Percentiles rank a stretch among this genome's conserved stretches.
Evolutionary conservation across 495 filamentous ascomycete genomes (phyloP).

Genomic region (Hyaloscypha variabilis): DNA sequence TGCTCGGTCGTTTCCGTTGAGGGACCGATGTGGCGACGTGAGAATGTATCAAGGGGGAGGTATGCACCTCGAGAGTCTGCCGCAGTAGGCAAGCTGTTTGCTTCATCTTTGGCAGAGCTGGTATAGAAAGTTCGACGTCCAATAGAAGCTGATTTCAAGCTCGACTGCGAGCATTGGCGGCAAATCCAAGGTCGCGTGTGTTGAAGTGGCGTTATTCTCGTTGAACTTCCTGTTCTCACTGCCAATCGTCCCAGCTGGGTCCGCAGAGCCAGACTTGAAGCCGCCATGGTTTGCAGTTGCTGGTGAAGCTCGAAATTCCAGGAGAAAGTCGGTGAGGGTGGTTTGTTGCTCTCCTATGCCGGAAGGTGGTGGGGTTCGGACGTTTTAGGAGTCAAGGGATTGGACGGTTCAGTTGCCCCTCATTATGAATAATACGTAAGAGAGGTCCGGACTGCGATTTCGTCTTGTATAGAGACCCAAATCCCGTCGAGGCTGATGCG

Average conservation of each 20-base stretch:
- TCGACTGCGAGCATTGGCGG: conserved; percentile 4
- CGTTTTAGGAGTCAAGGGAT: conserved; percentile 14
- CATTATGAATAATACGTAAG: conserved; percentile 7
- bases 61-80: conserved; percentile 26
- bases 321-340: conserved; percentile 26
- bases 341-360: not conserved
- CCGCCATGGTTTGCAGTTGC: conserved; percentile 21
- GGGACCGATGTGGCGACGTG: conserved; percentile 93
- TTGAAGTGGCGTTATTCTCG: conserved; percentile 1
- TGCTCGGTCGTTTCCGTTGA: conserved; percentile 66
- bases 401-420: conserved; percentile 5
- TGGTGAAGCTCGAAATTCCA: conserved; percentile 4
- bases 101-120: conserved; percentile 32
- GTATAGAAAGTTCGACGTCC: conserved; percentile 27
- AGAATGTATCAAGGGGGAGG: conserved; percentile 61
- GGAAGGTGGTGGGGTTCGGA: conserved; percentile 21
- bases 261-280: conserved; percentile 23
- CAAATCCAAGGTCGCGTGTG: conserved; percentile 26
- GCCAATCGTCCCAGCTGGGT: conserved; percentile 21
- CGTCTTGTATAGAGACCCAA: not conserved
- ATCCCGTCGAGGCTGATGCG: not conserved
- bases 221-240: conserved; percentile 7
- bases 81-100: conserved; percentile 7
- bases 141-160: not conserved
- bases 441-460: not conserved